Evolutionary conservation across 768 basidiomycete species (phyloP).

Genomic region (Cyclocybe cylindracea): DNA sequence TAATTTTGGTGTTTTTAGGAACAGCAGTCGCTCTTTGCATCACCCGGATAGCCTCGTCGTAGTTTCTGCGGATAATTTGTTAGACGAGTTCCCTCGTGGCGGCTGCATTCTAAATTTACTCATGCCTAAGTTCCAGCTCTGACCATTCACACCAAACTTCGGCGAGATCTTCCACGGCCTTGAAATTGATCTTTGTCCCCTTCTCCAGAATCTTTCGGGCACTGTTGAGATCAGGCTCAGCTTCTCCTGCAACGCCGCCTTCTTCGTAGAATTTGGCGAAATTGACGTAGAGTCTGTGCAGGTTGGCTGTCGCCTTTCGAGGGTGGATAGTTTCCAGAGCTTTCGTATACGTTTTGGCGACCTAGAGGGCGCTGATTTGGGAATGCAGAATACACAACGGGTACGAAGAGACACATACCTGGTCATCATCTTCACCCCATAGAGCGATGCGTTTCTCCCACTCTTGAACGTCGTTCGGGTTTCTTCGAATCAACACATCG

Average conservation of each 20-base stretch:
- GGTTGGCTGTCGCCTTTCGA: constrained; percentile 86
- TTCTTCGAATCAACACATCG: constrained; percentile 88
- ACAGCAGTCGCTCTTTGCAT: constrained; percentile 96
- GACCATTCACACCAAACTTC: constrained; percentile 99
- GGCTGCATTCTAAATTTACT: constrained; percentile 53
- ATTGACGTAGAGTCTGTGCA: constrained; percentile 89
- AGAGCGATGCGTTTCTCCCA: constrained; percentile 98
- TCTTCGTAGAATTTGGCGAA: constrained; percentile 99
- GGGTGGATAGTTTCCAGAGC: constrained; percentile 89
- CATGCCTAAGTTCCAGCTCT: constrained; percentile 95
- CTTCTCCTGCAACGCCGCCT: constrained; percentile 79
- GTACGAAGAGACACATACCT: constrained; percentile 44
- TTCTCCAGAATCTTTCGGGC: constrained; percentile 94
- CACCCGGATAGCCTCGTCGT: constrained; percentile 91
- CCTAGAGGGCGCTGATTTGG: constrained; percentile 42
- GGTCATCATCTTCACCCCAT: constrained; percentile 92
- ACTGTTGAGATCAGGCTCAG: constrained; percentile 79
- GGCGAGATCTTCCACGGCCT: constrained; percentile 94
- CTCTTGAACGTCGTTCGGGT: constrained; percentile 97
- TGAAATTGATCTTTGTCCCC: constrained; percentile 89
- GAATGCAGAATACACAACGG: background rate
- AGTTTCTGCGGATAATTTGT: constrained; percentile 69
- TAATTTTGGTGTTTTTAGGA: constrained; percentile 88
- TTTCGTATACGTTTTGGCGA: constrained; percentile 89
- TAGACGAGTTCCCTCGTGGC: background rate